Conservation (phyloP, 129 eudicot genomes). For the Tagetes patula region DNA sequence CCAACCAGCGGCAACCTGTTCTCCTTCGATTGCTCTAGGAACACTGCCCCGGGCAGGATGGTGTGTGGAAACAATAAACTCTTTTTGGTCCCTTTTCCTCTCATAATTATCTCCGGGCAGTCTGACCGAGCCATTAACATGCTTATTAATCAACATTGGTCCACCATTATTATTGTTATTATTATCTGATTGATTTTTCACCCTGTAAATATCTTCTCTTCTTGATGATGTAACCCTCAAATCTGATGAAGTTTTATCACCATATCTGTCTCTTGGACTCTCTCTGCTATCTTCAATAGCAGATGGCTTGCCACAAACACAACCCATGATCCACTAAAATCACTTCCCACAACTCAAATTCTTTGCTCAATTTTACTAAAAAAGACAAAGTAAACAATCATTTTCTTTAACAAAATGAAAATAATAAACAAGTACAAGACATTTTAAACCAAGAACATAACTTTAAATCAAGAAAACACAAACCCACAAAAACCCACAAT, state of each 20-base stretch:
- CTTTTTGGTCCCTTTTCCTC: conserved; percentile 57
- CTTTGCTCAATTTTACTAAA: conserved; percentile 26
- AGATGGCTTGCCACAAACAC: conserved; percentile 76
- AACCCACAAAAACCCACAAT: conserved; percentile 16
- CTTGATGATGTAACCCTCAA: conserved; percentile 55
- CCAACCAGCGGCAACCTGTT: conserved; percentile 98
- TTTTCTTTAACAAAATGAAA: neutral
- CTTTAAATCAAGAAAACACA: conserved; percentile 7
- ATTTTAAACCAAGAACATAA: conserved; percentile 1
- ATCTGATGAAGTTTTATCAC: conserved; percentile 50
- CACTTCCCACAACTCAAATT: conserved; percentile 41
- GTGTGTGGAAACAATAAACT: conserved; percentile 30
- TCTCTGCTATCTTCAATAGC: conserved; percentile 71
- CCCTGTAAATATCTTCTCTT: conserved; percentile 59
- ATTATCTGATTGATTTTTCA: conserved; percentile 46
- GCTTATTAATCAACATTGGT: conserved; percentile 60
- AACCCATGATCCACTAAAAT: conserved; percentile 59
- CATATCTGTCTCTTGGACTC: conserved; percentile 66
- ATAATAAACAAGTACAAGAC: neutral
- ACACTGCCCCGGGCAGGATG: conserved; percentile 51
- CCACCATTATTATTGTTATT: conserved; percentile 55
- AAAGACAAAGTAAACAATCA: conserved; percentile 17
- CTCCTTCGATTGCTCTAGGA: conserved; percentile 70
- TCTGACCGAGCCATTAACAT: conserved; percentile 50
- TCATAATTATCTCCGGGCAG: conserved; percentile 50